Evolutionary conservation across 495 filamentous ascomycete species (phyloP).

Genomic region (Lentithecium fluviatile): DNA sequence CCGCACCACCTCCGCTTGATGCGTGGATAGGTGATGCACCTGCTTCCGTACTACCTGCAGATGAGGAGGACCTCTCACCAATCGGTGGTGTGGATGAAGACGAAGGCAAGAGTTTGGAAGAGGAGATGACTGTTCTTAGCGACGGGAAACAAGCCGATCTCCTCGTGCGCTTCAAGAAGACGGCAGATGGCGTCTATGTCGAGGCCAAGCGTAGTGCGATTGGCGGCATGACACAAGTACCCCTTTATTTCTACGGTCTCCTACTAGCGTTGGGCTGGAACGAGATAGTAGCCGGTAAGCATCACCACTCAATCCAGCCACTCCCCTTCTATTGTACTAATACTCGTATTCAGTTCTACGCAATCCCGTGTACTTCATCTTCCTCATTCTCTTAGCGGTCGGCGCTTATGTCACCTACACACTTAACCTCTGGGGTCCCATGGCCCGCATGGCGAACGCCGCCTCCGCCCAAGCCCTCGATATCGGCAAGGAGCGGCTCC

Average conservation of each 20-base stretch:
- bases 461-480: constrained; percentile 82
- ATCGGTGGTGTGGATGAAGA: constrained; percentile 92
- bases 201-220: constrained; percentile 96
- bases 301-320: background rate
- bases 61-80: constrained; percentile 82
- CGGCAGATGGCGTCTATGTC: constrained; percentile 93
- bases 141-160: constrained; percentile 87
- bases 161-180: constrained; percentile 93
- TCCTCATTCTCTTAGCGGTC: constrained; percentile 71
- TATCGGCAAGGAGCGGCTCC: constrained; percentile 81
- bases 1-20: constrained; percentile 72
- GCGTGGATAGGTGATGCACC: constrained; percentile 81
- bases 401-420: constrained; percentile 85
- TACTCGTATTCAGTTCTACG: constrained; percentile 66
- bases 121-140: constrained; percentile 90
- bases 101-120: constrained; percentile 86
- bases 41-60: constrained; percentile 69
- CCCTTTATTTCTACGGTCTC: constrained; percentile 88
- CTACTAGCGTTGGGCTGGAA: constrained; percentile 94
- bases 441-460: constrained; percentile 89
- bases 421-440: constrained; percentile 93
- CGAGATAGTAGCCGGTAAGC: constrained; percentile 85
- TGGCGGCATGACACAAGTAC: constrained; percentile 90
- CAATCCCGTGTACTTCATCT: constrained; percentile 88
- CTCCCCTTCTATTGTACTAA: constrained; percentile 40